phyloP scores from a whole-genome alignment of 257 asterid species.

The Fraxinus anomala region DNA sequence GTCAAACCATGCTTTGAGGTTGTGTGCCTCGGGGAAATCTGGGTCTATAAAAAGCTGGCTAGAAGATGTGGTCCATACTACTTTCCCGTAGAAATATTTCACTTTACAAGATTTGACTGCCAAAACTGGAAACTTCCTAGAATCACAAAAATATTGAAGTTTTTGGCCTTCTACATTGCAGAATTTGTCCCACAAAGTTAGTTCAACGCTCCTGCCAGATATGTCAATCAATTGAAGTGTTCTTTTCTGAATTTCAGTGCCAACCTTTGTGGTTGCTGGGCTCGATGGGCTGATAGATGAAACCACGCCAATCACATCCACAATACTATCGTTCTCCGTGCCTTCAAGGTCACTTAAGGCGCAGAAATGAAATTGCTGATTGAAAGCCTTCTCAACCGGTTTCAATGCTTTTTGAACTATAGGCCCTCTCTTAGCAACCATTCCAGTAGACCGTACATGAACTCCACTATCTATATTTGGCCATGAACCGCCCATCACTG shows the following conservation, averaged over 20 bases:
- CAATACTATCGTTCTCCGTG: constrained; percentile 55
- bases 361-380: constrained; percentile 82
- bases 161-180: constrained; percentile 79
- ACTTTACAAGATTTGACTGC: constrained; percentile 81
- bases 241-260: constrained; percentile 75
- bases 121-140: constrained; percentile 70
- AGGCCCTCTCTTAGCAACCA: constrained; percentile 71
- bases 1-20: constrained; percentile 67
- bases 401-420: constrained; percentile 66
- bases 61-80: constrained; percentile 65
- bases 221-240: constrained; percentile 77
- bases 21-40: constrained; percentile 72
- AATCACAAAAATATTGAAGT: constrained; percentile 72
- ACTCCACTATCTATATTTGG: too few relatives aligned
- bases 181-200: constrained; percentile 86
- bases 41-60: constrained; percentile 77
- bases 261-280: constrained; percentile 74
- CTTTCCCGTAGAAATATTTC: constrained; percentile 77
- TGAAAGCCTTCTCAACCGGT: constrained; percentile 71
- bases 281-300: constrained; percentile 67
- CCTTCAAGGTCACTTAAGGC: constrained; percentile 70
- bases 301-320: constrained; percentile 83
- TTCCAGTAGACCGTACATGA: too few relatives aligned
- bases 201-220: constrained; percentile 90
- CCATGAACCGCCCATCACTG: too few relatives aligned